Base-by-base conservation (phyloP, 352 stramenopile species). In the Sclerospora graminicola region DNA sequence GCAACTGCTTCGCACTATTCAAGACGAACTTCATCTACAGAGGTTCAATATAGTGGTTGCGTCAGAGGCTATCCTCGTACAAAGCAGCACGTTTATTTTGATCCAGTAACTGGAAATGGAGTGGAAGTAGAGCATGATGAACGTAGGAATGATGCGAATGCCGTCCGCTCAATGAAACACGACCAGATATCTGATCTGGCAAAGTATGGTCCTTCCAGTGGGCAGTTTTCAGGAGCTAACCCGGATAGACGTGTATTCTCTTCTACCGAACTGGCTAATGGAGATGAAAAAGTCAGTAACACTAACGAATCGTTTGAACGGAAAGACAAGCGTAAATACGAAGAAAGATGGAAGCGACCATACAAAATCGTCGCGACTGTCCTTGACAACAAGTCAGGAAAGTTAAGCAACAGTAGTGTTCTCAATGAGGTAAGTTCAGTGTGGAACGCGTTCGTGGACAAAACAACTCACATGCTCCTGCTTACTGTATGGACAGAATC, bases 301-400 rank as follows among this genome's bases (percentile, higher is more conserved):
- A n/a, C n/a, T n/a, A n/a, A n/a, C n/a, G n/a, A n/a, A n/a, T n/a
- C n/a, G n/a, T n/a, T n/a, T n/a, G n/a, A 62, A 27, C 46, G 43
- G 24, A 56, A 61, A 39, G 57, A 37, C 32, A 60, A 66, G 45
- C 54, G 48, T 6, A 66, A 74, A 14, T 54, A 64, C 27, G 55
- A 71, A 31, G 73, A 84, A 38, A 66, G 67, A 49, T 89, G 78
- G 78, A 87, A 87, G 50, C 72, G 78, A 4, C 75, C 78, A 38
- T 89, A 89, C 44, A 69, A 87, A 51, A 73, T 89, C 9, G 51
- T 89, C 11, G 70, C 78, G 3, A 72, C 55, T 23, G 80, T 89
- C 30, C 60, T 69, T 9, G 63, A 67, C 33, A 53, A 68, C 30
- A 49, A 45, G 8, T n/a, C 32, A 8, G 36, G 38, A 5, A 21